Evolutionary conservation across 306 rosid genomes (phyloP).

Genomic region (Trichosanthes truncata): DNA sequence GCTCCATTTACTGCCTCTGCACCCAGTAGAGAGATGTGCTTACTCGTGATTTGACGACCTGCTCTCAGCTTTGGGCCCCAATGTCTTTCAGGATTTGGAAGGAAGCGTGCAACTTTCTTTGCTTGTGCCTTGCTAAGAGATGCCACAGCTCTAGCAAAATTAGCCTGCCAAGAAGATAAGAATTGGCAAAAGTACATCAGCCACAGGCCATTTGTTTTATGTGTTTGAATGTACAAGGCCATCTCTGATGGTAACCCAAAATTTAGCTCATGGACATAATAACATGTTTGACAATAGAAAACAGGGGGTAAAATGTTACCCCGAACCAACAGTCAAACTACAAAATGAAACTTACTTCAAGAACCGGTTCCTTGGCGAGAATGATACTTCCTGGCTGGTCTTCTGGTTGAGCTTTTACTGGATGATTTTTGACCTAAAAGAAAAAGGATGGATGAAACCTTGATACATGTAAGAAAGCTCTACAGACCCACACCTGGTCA

Average conservation of each 20-base stretch:
- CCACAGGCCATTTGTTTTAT: background rate
- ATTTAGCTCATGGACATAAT: background rate
- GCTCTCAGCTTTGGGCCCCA: constrained; percentile 99
- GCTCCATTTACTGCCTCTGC: constrained; percentile 54
- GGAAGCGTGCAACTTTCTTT: constrained; percentile 81
- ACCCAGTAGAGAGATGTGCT: constrained; percentile 79
- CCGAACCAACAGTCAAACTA: background rate
- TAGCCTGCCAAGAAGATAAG: constrained; percentile 42
- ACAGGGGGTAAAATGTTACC: background rate
- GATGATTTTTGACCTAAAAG: constrained; percentile 75
- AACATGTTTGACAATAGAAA: background rate
- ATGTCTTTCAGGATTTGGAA: constrained; percentile 90
- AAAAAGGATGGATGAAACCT: background rate
- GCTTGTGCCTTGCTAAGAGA: constrained; percentile 94
- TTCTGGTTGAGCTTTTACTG: constrained; percentile 77
- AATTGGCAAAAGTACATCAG: background rate
- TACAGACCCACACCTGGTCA: background rate
- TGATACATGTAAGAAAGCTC: background rate
- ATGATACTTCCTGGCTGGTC: constrained; percentile 81
- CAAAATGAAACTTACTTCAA: constrained; percentile 47
- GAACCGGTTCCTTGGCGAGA: constrained; percentile 87
- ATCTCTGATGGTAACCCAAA: background rate
- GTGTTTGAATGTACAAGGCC: background rate
- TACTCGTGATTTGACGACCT: constrained; percentile 82
- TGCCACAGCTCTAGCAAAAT: constrained; percentile 76